Conservation (phyloP, 306 rosid genomes). For the Trifolium subterraneum region DNA sequence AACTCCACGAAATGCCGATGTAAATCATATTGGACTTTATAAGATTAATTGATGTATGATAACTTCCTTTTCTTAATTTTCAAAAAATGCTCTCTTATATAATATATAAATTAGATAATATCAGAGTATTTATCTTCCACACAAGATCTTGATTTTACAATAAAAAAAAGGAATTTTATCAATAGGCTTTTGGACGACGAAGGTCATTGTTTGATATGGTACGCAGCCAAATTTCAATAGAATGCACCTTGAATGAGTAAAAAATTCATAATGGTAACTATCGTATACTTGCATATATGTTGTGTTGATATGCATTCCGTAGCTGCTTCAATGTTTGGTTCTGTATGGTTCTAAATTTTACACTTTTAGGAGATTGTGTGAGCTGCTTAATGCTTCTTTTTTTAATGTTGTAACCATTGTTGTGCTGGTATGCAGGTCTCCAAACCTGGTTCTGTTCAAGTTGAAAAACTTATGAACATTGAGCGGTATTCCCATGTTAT, state of each 20-base stretch:
- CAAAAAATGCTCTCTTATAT: neutral
- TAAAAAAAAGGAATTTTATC: constrained; percentile 2
- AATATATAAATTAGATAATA: neutral
- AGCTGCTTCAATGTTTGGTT: constrained; percentile 9
- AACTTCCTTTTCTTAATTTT: neutral
- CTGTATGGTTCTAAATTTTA: constrained; percentile 27
- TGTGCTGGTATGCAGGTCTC: constrained; percentile 69
- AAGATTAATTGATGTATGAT: neutral
- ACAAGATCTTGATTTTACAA: neutral
- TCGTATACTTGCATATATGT: constrained; percentile 9
- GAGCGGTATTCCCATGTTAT: constrained; percentile 98
- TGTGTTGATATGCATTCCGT: neutral
- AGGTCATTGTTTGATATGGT: neutral
- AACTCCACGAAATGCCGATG: neutral
- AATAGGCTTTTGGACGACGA: neutral
- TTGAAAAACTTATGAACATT: constrained; percentile 86
- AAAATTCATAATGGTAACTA: constrained; percentile 15
- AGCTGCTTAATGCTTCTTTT: constrained; percentile 21
- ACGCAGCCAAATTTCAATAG: constrained; percentile 8
- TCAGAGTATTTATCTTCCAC: constrained; percentile 9
- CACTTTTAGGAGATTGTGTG: constrained; percentile 14
- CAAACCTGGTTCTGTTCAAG: constrained; percentile 86
- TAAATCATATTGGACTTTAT: neutral
- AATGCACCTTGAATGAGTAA: constrained; percentile 3
- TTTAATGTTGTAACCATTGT: constrained; percentile 26